A percentile compares a stretch with the other conserved stretches of the same genome.
These are phyloP conservation scores for Annona cherimola DNA, from an alignment of 164 flowering plant genomes.

Conservation along the genomic window DNA sequence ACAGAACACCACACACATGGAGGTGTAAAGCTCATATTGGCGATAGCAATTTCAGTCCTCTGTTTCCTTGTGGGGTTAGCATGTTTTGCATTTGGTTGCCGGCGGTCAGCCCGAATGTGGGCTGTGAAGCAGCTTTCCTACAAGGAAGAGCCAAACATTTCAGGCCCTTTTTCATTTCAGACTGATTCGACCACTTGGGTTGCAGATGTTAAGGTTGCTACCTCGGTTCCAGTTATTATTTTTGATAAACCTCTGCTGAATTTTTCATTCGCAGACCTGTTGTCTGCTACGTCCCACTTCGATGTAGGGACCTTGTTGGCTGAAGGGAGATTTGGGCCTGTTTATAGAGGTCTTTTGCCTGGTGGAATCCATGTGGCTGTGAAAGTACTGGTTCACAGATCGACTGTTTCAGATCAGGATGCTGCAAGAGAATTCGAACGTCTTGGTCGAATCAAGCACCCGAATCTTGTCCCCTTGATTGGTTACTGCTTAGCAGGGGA, in stretches of 20 bases:
- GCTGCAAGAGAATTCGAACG: slow-evolving; percentile 73
- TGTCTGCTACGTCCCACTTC: slow-evolving; percentile 81
- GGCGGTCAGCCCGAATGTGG: slow-evolving; percentile 53
- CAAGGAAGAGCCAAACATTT: slow-evolving; percentile 61
- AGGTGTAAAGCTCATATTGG: slow-evolving; percentile 55
- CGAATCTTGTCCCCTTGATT: slow-evolving; percentile 76
- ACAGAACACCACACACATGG: slow-evolving; percentile 26
- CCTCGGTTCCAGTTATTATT: slow-evolving; percentile 65
- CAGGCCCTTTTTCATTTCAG: slow-evolving; percentile 88
- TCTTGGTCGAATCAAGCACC: slow-evolving; percentile 77
- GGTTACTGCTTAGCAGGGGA: slow-evolving; percentile 93
- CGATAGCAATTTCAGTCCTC: slow-evolving; percentile 41
- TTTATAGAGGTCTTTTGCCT: slow-evolving; percentile 73
- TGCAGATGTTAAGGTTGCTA: slow-evolving; percentile 82
- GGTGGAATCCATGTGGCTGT: slow-evolving; percentile 91
- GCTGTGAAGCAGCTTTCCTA: slow-evolving; percentile 53
- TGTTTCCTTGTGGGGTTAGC: slow-evolving; percentile 52
- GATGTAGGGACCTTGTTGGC: slow-evolving; percentile 72
- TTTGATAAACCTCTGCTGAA: slow-evolving; percentile 87
- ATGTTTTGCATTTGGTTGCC: slow-evolving; percentile 57
- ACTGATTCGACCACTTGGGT: slow-evolving; percentile 91
- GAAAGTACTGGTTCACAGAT: slow-evolving; percentile 75
- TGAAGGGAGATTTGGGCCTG: slow-evolving; percentile 86
- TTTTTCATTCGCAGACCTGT: slow-evolving; percentile 76
- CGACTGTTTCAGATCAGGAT: slow-evolving; percentile 69